phyloP scores from a whole-genome alignment of 164 flowering plant species.

The Litsea cubeba region DNA sequence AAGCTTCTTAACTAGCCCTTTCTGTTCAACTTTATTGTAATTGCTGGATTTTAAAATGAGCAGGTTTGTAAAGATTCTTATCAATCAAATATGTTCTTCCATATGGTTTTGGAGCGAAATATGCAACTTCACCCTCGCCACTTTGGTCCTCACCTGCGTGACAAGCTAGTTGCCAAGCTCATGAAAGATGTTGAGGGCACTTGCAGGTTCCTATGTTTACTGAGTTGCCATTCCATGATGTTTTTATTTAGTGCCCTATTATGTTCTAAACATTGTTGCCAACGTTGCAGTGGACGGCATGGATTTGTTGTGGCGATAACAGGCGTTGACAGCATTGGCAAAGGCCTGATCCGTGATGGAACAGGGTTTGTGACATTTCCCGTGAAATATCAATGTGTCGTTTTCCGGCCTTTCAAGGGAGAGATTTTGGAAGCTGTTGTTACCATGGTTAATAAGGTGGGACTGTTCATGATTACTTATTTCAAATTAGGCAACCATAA shows the following conservation, averaged over 20 bases:
- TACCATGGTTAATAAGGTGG: conserved; percentile 94
- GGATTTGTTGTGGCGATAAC: conserved; percentile 95
- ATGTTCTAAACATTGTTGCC: not conserved
- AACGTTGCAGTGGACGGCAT: conserved; percentile 66
- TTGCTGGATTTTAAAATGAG: not conserved
- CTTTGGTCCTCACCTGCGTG: conserved; percentile 84
- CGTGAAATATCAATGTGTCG: conserved; percentile 87
- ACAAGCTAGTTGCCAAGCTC: conserved; percentile 76
- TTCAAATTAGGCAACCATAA: too few species aligned
- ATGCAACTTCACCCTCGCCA: conserved; percentile 94
- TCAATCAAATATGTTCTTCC: conserved; percentile 64
- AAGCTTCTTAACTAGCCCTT: too few species aligned
- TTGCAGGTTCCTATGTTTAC: conserved; percentile 56
- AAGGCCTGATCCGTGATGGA: conserved; percentile 87
- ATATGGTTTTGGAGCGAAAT: conserved; percentile 83
- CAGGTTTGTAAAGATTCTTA: not conserved
- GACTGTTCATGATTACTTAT: not conserved
- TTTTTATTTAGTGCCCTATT: not conserved
- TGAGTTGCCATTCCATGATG: not conserved
- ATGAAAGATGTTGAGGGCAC: conserved; percentile 98
- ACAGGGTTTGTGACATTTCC: conserved; percentile 93
- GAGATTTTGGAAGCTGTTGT: conserved; percentile 96
- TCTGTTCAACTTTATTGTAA: too few species aligned
- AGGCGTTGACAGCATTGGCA: conserved; percentile 79
- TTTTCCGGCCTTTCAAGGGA: conserved; percentile 90